These are phyloP conservation scores for Fraxinus latifolia DNA, from an alignment of 305 asterid genomes.

Conservation along the genomic window DNA sequence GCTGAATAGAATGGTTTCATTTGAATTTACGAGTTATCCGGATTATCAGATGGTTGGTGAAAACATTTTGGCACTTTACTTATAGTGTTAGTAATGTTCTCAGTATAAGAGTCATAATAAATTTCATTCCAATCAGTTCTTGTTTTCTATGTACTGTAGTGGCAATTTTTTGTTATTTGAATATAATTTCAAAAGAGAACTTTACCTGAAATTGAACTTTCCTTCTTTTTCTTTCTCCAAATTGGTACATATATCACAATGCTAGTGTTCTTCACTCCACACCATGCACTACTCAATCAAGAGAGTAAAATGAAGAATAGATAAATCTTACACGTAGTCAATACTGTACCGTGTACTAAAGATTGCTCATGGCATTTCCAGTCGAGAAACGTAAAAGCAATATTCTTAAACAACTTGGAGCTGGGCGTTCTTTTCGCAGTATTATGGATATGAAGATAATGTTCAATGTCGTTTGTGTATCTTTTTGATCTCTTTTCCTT, in stretches of 20 bases:
- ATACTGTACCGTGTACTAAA: neutral
- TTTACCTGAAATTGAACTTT: neutral
- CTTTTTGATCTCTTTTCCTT: neutral
- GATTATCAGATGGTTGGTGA: neutral
- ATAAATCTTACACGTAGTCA: neutral
- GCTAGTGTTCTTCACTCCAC: neutral
- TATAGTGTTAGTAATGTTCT: neutral
- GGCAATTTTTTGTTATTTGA: neutral
- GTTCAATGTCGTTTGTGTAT: neutral
- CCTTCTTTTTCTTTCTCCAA: neutral
- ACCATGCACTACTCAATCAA: neutral
- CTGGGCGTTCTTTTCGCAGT: neutral
- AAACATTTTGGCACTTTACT: neutral
- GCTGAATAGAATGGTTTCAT: neutral
- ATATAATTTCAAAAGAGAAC: neutral
- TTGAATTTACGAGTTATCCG: neutral
- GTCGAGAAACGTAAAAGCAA: neutral
- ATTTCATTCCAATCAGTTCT: neutral
- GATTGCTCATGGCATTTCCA: neutral
- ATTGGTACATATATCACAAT: neutral
- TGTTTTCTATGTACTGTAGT: neutral
- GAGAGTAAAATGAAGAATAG: neutral
- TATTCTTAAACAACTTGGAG: neutral
- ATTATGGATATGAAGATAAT: neutral
- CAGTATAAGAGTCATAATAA: neutral